phyloP scores from a whole-genome alignment of 345 rosid genomes.

The Eutrema heterophyllum region DNA sequence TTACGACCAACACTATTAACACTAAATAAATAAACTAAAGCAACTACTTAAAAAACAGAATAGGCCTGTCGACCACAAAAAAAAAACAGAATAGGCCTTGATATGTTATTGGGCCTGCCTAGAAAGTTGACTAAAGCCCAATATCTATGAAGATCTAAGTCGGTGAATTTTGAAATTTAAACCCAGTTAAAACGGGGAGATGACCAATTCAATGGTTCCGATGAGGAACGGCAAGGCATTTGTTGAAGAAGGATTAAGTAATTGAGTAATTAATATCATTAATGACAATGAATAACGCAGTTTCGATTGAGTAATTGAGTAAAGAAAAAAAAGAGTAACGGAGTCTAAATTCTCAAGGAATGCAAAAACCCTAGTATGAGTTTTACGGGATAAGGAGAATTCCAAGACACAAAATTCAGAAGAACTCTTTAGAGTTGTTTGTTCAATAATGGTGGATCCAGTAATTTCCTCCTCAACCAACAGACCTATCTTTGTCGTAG shows the following conservation, averaged over 20 bases:
- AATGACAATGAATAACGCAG: background rate
- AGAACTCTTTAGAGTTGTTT: background rate
- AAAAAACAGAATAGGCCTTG: too few relatives aligned
- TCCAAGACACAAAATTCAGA: background rate
- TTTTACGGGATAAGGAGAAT: background rate
- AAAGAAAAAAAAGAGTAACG: too few relatives aligned
- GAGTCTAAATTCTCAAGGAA: background rate
- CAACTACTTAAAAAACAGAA: too few relatives aligned
- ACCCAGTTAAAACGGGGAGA: too few relatives aligned
- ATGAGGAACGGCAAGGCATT: background rate
- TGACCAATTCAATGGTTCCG: too few relatives aligned
- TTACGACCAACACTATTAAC: too few relatives aligned
- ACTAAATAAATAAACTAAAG: too few relatives aligned
- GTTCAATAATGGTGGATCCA: conserved; percentile 17
- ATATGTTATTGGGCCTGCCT: too few relatives aligned
- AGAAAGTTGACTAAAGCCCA: too few relatives aligned
- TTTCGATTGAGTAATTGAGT: background rate
- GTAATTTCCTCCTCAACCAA: background rate
- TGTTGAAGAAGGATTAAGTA: background rate
- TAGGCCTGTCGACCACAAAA: too few relatives aligned
- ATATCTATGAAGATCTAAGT: too few relatives aligned
- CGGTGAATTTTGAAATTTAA: too few relatives aligned
- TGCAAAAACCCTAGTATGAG: background rate
- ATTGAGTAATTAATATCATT: background rate
- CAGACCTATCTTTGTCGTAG: conserved; percentile 12